Evolutionary conservation across 495 filamentous ascomycete species (phyloP).

Genomic region (Trichoderma asperelloides): DNA sequence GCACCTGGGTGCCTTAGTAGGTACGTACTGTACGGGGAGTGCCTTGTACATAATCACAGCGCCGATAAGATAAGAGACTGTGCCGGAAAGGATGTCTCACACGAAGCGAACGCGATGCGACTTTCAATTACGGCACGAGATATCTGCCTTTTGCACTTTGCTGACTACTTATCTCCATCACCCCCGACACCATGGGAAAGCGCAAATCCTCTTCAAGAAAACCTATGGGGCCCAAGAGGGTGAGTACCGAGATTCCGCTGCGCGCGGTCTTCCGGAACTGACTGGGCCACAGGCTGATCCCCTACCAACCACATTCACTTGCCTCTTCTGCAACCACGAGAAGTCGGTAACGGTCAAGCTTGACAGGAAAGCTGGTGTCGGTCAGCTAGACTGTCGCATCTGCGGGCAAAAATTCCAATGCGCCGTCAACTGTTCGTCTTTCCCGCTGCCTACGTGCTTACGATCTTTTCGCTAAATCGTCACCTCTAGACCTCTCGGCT

Average conservation of each 20-base stretch:
- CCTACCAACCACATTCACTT: constrained; percentile 82
- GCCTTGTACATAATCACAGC: background rate
- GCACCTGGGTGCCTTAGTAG: background rate
- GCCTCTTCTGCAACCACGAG: constrained; percentile 97
- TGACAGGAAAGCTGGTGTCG: constrained; percentile 83
- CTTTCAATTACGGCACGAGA: background rate
- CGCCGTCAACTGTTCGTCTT: constrained; percentile 73
- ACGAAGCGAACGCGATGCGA: constrained; percentile 1
- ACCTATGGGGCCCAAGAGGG: constrained; percentile 78
- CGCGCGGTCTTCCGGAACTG: constrained; percentile 10
- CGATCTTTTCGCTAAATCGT: background rate
- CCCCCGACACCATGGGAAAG: constrained; percentile 54
- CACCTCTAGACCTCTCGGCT: constrained; percentile 63
- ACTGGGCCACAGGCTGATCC: constrained; percentile 59
- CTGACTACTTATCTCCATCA: background rate
- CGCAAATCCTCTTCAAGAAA: constrained; percentile 88
- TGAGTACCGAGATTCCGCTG: constrained; percentile 23
- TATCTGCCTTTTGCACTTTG: background rate
- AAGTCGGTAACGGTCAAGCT: constrained; percentile 79
- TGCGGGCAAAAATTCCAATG: constrained; percentile 92
- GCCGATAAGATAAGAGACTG: constrained; percentile 1
- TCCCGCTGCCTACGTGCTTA: background rate
- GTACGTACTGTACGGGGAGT: background rate
- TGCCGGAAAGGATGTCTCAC: background rate
- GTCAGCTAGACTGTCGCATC: constrained; percentile 76